phyloP scores from a whole-genome alignment of 345 rosid species.

The Arabis alpina region DNA sequence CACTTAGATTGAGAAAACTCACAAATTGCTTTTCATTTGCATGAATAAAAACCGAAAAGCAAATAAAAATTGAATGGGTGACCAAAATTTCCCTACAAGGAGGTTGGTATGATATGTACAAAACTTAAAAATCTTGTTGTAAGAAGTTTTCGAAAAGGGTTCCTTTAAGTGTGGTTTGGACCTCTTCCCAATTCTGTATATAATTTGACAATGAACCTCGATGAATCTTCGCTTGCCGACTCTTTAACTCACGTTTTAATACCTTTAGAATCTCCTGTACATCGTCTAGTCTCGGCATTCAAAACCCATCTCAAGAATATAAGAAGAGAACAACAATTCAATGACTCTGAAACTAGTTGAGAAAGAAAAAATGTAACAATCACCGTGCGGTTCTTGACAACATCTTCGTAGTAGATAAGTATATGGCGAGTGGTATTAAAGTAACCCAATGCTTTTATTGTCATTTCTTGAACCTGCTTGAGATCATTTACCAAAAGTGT shows the following conservation, averaged over 20 bases:
- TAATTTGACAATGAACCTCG: constrained; percentile 65
- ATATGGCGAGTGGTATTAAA: constrained; percentile 83
- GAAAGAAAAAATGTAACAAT: constrained; percentile 5
- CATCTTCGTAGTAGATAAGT: constrained; percentile 85
- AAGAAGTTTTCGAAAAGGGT: constrained; percentile 64
- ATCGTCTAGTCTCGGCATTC: constrained; percentile 63
- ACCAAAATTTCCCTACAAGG: constrained; percentile 13
- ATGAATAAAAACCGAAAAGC: too few species aligned
- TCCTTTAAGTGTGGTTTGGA: constrained; percentile 62
- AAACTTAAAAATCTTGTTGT: constrained; percentile 41
- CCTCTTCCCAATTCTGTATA: constrained; percentile 76
- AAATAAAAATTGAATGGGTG: too few species aligned
- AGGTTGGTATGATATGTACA: constrained; percentile 25
- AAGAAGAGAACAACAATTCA: constrained; percentile 15
- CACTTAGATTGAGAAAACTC: too few species aligned
- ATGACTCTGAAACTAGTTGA: not conserved
- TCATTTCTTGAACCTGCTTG: constrained; percentile 70
- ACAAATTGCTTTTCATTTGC: too few species aligned
- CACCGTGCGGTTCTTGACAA: constrained; percentile 82
- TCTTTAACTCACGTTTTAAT: constrained; percentile 61
- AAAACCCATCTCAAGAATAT: not conserved
- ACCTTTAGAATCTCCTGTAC: constrained; percentile 80
- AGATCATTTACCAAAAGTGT: constrained; percentile 60
- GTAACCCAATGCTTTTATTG: constrained; percentile 75
- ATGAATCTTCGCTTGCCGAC: constrained; percentile 92